These are phyloP conservation scores for Excoecaria agallocha DNA, from an alignment of 345 rosid species.

Conservation along the genomic window DNA sequence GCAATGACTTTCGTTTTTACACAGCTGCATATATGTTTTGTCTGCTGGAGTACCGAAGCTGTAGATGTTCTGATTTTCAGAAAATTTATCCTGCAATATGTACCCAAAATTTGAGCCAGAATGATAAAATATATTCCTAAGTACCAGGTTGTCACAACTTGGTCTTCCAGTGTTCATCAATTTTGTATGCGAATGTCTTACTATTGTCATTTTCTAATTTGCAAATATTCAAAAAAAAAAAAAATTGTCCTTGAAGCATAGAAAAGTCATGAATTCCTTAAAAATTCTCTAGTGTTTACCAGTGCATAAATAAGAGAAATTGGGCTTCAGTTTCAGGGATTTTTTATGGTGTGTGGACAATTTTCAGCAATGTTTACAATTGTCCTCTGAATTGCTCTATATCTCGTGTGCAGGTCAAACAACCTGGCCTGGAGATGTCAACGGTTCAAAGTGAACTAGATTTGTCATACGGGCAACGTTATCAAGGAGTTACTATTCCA, in stretches of 20 bases:
- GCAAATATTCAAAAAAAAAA: neutral
- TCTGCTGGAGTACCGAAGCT: neutral
- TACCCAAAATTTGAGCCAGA: neutral
- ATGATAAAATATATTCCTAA: neutral
- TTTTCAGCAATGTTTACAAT: neutral
- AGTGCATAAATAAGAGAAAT: neutral
- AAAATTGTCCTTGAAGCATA: neutral
- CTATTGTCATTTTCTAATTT: neutral
- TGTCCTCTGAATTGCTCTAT: constrained; percentile 11
- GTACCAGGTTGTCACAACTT: neutral
- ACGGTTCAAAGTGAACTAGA: constrained; percentile 95
- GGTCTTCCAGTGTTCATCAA: neutral
- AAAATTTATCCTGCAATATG: neutral
- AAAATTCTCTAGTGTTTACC: neutral
- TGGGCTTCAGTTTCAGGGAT: neutral
- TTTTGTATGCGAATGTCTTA: neutral
- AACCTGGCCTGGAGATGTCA: constrained; percentile 94
- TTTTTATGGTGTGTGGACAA: neutral
- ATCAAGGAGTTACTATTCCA: constrained; percentile 75
- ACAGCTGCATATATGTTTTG: neutral
- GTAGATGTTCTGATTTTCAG: constrained; percentile 3
- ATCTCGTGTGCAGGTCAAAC: constrained; percentile 69
- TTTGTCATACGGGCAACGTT: constrained; percentile 88
- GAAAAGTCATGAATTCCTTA: neutral
- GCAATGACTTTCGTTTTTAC: neutral